Base-by-base conservation (phyloP, 176 grass and related monocot genomes). In the Oryza rufipogon region DNA sequence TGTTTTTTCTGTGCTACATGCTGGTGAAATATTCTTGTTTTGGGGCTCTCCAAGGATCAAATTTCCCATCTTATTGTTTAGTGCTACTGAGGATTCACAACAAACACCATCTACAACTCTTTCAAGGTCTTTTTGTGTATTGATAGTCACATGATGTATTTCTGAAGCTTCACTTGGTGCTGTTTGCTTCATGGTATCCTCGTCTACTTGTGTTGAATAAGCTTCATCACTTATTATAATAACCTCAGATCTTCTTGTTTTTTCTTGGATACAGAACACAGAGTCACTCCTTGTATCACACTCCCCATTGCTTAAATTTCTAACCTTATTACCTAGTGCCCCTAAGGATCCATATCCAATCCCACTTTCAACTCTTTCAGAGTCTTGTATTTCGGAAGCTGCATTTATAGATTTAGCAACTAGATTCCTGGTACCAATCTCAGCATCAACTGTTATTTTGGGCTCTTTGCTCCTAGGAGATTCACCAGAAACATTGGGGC, bases 331-430 rank as follows among this genome's bases (percentile, higher is more conserved):
- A 33, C 14, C 23, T 60, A 58, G 45, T 47, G 39, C 46, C 64
- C 11, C 28, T 68, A 61, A 74, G 23, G 68, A 20, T 33, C 34
- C 80, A 83, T 64, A n/a, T 34, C 45, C 71, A 42, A 45, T 0
- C 42, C 77, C 65, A 44, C 49, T 80, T 34, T 80, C 70, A 75
- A 75, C 49, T 64, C 65, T 65, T 39, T 51, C 36, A 52, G 7
- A 66, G 25, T 71, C 51, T 85, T 76, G 2, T 77, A 52, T 42
- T 64, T 63, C 80, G 54, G 83, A 81, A 89, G 64, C 83, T 71
- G 83, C 54, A 76, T 61, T 38, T 6, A 33, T 7, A 46, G 70
- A 72, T 73, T 83, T 52, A 47, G 69, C 36, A 11, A 15, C 48
- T n/a, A 76, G 13, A 58, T 56, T 58, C 34, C 49, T 32, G 26